Base-by-base conservation (phyloP, 2,329 filamentous ascomycete genomes). In the Aspergillus felis region DNA sequence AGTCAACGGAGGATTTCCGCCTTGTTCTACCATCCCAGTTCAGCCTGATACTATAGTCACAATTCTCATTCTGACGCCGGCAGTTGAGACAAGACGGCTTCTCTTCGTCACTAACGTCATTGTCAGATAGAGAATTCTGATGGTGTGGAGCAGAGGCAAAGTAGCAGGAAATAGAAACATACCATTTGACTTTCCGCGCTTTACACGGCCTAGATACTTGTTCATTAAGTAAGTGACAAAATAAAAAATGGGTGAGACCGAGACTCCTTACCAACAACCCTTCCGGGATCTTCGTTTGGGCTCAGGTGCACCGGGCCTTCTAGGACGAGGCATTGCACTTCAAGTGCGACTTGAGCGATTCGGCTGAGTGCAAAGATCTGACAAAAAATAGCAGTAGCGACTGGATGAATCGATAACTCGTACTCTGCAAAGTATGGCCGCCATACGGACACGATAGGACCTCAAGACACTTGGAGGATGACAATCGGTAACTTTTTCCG, bases 11-110 rank as follows among this genome's bases (percentile, higher is more conserved):
- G 75, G 53, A 75, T 60, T 81, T 82, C 73, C 83, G 85, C 69
- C 84, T 87, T 51, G 82, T 81, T 56, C 89, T 83, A 4, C 89
- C 89, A 59, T 88, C 87, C 90, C 90, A 93, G 66, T 92, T 92
- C 62, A 93, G 77, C 32, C 88, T 83, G 65, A 93, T 89, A 66
- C 85, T 90, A 71, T 92, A 93, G 73, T 94, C 90, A 76, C 90
- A 94, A 50, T 78, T 77, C 69, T 91, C 88, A 59, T 86, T 86
- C 61, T 87, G 85, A 60, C 85, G 85, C 65, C 86, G 81, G 73
- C 90, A 93, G 68, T 91, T 92, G 51, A 82, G 68, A 73, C 90
- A 93, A 60, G 74, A 76, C 14, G 90, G 90, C 63, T 87, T 88
- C 69, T 89, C 87, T 72, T 93, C 90, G 61, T 88, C 89, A 74